Evolutionary conservation across 768 basidiomycete species (phyloP).

Genomic region (Mrakia hoshinonis): DNA sequence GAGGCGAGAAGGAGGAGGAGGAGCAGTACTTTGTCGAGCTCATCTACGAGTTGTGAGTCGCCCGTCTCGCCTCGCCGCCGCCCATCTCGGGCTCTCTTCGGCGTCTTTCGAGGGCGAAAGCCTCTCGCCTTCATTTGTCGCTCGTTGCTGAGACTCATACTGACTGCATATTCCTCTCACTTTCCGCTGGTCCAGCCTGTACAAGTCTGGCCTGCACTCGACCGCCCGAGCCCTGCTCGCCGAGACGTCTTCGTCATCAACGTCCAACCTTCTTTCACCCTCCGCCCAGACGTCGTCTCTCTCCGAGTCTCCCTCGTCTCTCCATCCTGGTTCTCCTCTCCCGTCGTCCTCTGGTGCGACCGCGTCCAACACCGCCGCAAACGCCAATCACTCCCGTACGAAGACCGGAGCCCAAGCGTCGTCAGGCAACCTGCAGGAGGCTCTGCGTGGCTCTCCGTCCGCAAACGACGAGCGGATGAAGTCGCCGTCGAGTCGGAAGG

Average conservation of each 20-base stretch:
- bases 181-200: not conserved
- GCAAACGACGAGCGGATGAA: not conserved
- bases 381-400: not conserved
- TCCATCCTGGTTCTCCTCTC: not conserved
- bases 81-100: not conserved
- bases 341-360: not conserved
- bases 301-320: not conserved
- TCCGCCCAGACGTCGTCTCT: not conserved
- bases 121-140: not conserved
- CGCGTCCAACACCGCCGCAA: not conserved
- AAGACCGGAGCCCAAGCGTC: not conserved
- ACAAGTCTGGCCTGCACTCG: constrained; percentile 14
- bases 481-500: not conserved
- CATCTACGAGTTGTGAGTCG: constrained; percentile 20
- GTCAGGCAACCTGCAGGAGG: not conserved
- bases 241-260: not conserved
- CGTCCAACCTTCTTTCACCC: not conserved
- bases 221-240: constrained; percentile 13
- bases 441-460: not conserved
- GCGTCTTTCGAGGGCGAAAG: no score
- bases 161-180: not conserved
- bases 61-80: not conserved
- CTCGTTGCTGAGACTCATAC: not conserved
- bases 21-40: constrained; percentile 16
- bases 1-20: constrained; percentile 10